Evolutionary conservation across 202 grass and related monocot species (phyloP).

Genomic region (Digitaria exilis): DNA sequence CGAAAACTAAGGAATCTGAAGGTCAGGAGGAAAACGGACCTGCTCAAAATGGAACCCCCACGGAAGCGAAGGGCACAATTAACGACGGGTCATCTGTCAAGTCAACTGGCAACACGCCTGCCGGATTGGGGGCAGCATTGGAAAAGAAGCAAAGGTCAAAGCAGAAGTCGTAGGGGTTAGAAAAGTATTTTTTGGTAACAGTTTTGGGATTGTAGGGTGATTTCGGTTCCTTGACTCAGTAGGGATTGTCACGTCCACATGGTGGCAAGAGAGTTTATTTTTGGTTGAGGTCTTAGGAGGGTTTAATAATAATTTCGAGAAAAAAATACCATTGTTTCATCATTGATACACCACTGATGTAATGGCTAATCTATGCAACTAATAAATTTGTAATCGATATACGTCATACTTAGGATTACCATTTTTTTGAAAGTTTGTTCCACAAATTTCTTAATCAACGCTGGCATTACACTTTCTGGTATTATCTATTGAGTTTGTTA

Average conservation of each 20-base stretch:
- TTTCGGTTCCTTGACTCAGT: conserved; percentile 26
- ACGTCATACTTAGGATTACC: neutral
- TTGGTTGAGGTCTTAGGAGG: conserved; percentile 34
- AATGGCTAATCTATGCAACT: conserved; percentile 14
- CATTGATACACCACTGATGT: conserved; percentile 40
- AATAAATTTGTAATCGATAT: conserved; percentile 25
- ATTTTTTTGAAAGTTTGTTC: conserved; percentile 19
- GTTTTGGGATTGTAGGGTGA: conserved; percentile 46
- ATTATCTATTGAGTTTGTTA: too few species aligned
- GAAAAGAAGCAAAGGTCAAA: conserved; percentile 95
- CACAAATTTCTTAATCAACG: conserved; percentile 3
- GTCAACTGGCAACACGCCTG: conserved; percentile 46
- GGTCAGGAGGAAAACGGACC: conserved; percentile 31
- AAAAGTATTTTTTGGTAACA: conserved; percentile 21
- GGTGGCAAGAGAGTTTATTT: conserved; percentile 46
- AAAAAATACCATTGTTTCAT: conserved; percentile 30
- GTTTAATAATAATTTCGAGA: conserved; percentile 52
- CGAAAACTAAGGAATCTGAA: conserved; percentile 33
- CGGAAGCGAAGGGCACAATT: conserved; percentile 19
- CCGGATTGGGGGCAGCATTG: conserved; percentile 80
- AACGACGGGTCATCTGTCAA: conserved; percentile 29
- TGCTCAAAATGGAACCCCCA: conserved; percentile 39
- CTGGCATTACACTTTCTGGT: neutral
- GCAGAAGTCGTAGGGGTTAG: conserved; percentile 44
- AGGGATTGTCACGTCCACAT: conserved; percentile 45